Base-by-base conservation (phyloP, 179 eudicot genomes). In the Sideroxylon spinosum region DNA sequence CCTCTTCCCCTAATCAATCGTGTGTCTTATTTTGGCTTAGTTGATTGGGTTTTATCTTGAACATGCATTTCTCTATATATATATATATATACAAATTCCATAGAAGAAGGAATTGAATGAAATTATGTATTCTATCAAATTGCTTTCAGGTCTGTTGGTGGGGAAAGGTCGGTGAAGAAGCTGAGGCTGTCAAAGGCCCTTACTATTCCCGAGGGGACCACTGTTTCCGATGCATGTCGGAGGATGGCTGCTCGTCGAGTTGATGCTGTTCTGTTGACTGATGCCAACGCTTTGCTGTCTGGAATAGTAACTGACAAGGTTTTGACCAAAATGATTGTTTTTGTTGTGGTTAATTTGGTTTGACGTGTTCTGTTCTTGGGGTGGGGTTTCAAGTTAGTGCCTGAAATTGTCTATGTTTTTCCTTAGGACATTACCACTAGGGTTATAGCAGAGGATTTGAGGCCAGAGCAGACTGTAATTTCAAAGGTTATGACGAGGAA, bases 241-340 rank as follows among this genome's bases (percentile, higher is more conserved):
- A 88, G 98, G 76, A 95, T 95, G 99, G 95, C 99, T 0, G 88
- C 97, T 1, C 87, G 99, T 7, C 91, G 98, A 60, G 96, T 92
- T 14, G 97, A 95, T 82, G 97, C 99, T 14, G 98, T 92, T 55
- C 80, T 95, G 73, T 81, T 95, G 85, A 95, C 98, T 56, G 99
- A 95, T 86, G 85, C 99, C 56, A 95, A 95, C 84, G 98, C 97
- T 68, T 87, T 95, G 86, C 89, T 95, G 28, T 93, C 98, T 59
- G 99, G 99, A 46, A 95, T 95, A 77, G 93, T 92, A 71, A 95
- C 99, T 68, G 99, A 95, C 78, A 95, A 94, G 99, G 99, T 89
- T 68, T 62, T 62, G 9, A 10, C 0, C 7, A 25, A 0, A 63
- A 19, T 14, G 22, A 7, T 1, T 11, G 65, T 17, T 26, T 73